Evolutionary conservation across 805 yeast genomes (phyloP).

Genomic region (Scheffersomyces coipomensis): DNA sequence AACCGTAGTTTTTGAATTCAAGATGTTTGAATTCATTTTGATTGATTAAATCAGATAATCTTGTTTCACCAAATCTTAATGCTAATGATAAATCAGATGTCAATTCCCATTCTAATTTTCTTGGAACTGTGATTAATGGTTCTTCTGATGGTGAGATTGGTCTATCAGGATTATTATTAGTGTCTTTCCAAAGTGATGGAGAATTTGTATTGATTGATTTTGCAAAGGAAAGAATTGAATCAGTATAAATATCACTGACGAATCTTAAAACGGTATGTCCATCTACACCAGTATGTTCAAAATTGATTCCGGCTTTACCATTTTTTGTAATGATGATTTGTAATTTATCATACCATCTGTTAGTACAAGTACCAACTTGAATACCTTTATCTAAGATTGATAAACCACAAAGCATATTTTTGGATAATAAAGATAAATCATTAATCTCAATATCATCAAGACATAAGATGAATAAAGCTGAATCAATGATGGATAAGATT

Average conservation of each 20-base stretch:
- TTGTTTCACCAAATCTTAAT: constrained; percentile 85
- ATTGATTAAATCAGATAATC: constrained; percentile 80
- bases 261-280: constrained; percentile 90
- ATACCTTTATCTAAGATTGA: constrained; percentile 77
- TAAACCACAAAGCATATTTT: constrained; percentile 86
- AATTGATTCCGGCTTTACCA: constrained; percentile 90
- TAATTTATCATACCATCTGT: constrained; percentile 91
- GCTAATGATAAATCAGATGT: constrained; percentile 75
- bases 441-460: constrained; percentile 74
- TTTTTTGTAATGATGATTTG: constrained; percentile 85
- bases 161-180: constrained; percentile 30
- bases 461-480: constrained; percentile 80
- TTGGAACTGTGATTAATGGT: constrained; percentile 60
- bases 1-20: constrained; percentile 73
- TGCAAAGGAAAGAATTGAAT: constrained; percentile 84
- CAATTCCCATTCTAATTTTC: constrained; percentile 85
- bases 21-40: constrained; percentile 85
- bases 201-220: constrained; percentile 73
- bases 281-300: constrained; percentile 93
- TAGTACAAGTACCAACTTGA: constrained; percentile 91
- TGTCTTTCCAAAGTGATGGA: constrained; percentile 63
- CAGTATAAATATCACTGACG: constrained; percentile 89
- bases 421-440: constrained; percentile 63
- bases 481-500: constrained; percentile 72
- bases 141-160: too few relatives aligned